These are phyloP conservation scores for Eucalyptus viminalis DNA, from an alignment of 345 rosid species.

Conservation along the genomic window DNA sequence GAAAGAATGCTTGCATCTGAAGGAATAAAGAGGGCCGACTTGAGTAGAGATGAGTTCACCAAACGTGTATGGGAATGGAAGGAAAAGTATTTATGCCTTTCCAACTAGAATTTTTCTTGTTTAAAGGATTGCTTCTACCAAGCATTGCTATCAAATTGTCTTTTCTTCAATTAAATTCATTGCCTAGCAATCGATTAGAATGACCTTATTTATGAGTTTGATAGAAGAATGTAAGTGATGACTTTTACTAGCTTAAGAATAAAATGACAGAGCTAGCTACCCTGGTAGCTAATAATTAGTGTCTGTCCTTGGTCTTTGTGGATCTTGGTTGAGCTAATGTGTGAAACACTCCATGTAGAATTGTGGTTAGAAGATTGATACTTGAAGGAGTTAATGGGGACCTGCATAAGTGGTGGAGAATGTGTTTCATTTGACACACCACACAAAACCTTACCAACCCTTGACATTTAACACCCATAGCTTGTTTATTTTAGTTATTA, in stretches of 20 bases:
- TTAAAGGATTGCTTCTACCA: neutral
- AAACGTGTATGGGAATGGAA: conserved; percentile 98
- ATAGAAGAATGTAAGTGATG: neutral
- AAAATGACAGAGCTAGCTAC: neutral
- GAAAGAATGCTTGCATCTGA: conserved; percentile 93
- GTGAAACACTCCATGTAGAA: neutral
- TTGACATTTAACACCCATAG: neutral
- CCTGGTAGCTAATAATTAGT: neutral
- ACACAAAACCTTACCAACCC: neutral
- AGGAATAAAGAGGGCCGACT: conserved; percentile 72
- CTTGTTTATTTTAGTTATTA: neutral
- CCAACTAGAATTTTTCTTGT: neutral
- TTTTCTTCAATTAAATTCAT: neutral
- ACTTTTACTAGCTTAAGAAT: neutral
- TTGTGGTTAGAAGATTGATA: neutral
- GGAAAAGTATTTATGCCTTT: conserved; percentile 54
- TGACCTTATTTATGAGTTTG: neutral
- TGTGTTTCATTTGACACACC: neutral
- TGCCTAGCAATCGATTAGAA: neutral
- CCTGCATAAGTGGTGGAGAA: neutral
- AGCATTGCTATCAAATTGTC: neutral
- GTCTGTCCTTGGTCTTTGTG: neutral
- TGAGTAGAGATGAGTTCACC: conserved; percentile 83
- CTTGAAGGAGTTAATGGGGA: neutral
- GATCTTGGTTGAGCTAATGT: neutral